A percentile compares a stretch with the other conserved stretches of the same genome.
Conservation (phyloP, 139 green algal species). For the Tetraselmis chui region DNA sequence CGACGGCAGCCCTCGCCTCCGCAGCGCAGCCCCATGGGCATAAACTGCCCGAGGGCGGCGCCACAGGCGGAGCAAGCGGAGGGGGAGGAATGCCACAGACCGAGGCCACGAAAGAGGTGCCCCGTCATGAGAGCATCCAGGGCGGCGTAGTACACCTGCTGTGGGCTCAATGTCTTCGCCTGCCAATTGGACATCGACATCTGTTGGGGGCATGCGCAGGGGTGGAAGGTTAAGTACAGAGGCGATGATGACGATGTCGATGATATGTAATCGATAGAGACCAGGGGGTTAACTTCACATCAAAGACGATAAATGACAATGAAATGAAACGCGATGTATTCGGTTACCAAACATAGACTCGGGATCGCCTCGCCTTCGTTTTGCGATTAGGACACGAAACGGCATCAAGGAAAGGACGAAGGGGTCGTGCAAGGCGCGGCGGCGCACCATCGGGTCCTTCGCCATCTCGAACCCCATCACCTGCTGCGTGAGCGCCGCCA, state of each 20-base stretch:
- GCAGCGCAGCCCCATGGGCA: not conserved
- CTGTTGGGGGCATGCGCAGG: not conserved
- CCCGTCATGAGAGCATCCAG: conserved; percentile 37
- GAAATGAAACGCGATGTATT: no score
- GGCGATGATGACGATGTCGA: no score
- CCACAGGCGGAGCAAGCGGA: conserved; percentile 29
- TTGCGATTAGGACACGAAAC: no score
- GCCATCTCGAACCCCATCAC: conserved; percentile 35
- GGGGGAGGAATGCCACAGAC: conserved; percentile 51
- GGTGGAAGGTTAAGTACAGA: not conserved
- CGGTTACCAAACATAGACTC: no score
- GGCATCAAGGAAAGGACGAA: no score
- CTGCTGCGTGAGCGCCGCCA: conserved; percentile 25
- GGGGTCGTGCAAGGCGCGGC: not conserved
- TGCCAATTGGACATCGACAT: conserved; percentile 48
- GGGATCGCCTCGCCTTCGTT: no score
- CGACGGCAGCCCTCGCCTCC: not conserved
- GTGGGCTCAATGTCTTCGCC: conserved; percentile 1
- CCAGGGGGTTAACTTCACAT: no score
- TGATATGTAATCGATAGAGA: no score
- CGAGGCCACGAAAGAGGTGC: conserved; percentile 37
- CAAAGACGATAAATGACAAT: no score
- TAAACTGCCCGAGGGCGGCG: conserved; percentile 17
- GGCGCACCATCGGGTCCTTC: conserved; percentile 19
- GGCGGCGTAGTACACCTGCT: conserved; percentile 46